Percentiles rank a stretch among this genome's conserved stretches.
These are phyloP conservation scores for Candida khao-thaluensis DNA, from an alignment of 805 yeast genomes.

Conservation along the genomic window DNA sequence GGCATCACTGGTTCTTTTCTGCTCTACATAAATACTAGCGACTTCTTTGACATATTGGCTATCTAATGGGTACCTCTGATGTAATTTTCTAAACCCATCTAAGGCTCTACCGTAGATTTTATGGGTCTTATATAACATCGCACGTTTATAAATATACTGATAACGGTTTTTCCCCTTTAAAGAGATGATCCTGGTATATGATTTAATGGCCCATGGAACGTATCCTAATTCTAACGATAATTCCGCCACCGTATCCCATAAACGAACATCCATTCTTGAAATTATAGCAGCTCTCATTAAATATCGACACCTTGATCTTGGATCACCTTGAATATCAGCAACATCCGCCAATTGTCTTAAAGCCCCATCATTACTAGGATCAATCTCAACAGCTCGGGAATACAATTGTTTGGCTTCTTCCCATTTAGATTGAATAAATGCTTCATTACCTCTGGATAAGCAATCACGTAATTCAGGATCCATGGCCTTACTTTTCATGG, in stretches of 20 bases:
- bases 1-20: conserved; percentile 68
- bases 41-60: conserved; percentile 57
- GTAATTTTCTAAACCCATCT: conserved; percentile 65
- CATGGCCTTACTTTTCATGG: conserved; percentile 40
- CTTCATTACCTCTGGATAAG: conserved; percentile 74
- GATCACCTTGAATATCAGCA: conserved; percentile 61
- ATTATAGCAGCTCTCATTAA: conserved; percentile 83
- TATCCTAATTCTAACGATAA: conserved; percentile 64
- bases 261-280: conserved; percentile 69
- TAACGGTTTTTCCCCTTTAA: conserved; percentile 21
- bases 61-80: conserved; percentile 55
- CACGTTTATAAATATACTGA: conserved; percentile 60
- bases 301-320: conserved; percentile 71
- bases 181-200: conserved; percentile 50
- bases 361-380: conserved; percentile 76
- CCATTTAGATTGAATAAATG: conserved; percentile 65
- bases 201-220: conserved; percentile 72
- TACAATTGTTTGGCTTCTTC: conserved; percentile 59
- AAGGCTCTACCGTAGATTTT: conserved; percentile 70
- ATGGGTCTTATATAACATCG: conserved; percentile 63
- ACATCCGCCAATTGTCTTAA: conserved; percentile 88
- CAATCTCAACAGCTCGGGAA: conserved; percentile 71
- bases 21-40: conserved; percentile 52
- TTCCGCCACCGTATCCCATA: conserved; percentile 78
- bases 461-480: conserved; percentile 72